Percentiles rank a stretch among this genome's conserved stretches.
phyloP scores from a whole-genome alignment of 2,329 filamentous ascomycete species.

The Drechslerella coelobrocha region DNA sequence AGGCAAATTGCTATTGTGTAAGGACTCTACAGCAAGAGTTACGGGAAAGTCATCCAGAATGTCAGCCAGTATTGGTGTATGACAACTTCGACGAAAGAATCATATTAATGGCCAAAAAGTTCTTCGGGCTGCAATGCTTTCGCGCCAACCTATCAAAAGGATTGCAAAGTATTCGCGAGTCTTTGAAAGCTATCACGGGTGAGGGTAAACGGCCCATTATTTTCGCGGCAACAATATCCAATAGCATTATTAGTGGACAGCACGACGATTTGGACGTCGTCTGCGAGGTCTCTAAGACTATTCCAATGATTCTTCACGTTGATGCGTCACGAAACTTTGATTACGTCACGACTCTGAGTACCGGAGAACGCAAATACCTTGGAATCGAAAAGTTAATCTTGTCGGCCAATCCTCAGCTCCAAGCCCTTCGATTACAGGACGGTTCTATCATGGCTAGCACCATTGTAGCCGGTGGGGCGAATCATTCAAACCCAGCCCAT shows the following conservation, averaged over 20 bases:
- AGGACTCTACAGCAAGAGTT: conserved; percentile 35
- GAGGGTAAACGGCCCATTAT: conserved; percentile 17
- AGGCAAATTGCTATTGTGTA: conserved; percentile 41
- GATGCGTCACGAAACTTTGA: conserved; percentile 35
- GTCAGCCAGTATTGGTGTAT: conserved; percentile 12
- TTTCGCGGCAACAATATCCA: conserved; percentile 20
- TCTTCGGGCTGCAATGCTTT: conserved; percentile 21
- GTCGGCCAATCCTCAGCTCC: neutral
- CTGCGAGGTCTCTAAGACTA: conserved; percentile 13
- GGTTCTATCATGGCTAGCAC: conserved; percentile 3
- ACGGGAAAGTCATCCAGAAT: conserved; percentile 5
- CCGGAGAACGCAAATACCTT: conserved; percentile 1
- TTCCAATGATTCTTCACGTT: conserved; percentile 23
- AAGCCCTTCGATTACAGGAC: no score
- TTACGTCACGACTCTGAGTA: conserved; percentile 26
- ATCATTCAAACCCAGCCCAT: conserved; percentile 14
- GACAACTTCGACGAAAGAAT: conserved; percentile 21
- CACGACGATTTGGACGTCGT: conserved; percentile 16
- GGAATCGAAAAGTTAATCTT: conserved; percentile 7
- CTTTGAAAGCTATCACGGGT: neutral
- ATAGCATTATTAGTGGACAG: neutral
- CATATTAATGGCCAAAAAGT: neutral
- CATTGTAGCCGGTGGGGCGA: conserved; percentile 21
- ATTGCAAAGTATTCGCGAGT: neutral
- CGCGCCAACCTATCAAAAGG: conserved; percentile 1